Conservation (phyloP, 1,284 basidiomycete species). For the Kwoniella shivajii region DNA sequence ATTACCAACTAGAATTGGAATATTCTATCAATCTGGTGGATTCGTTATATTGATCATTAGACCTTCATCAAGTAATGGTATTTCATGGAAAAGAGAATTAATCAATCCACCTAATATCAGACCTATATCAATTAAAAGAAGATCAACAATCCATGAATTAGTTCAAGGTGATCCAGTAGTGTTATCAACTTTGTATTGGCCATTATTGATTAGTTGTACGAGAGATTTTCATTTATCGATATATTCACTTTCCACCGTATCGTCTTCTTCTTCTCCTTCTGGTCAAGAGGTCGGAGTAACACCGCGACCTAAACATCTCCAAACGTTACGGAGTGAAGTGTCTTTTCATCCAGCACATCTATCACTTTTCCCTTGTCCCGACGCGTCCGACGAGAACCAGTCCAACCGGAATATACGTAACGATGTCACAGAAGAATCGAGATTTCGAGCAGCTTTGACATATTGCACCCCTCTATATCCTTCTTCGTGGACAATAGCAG, state of each 20-base stretch:
- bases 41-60: constrained; percentile 43
- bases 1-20: constrained; percentile 41
- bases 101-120: constrained; percentile 29
- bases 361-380: constrained; percentile 34
- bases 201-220: constrained; percentile 46
- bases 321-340: constrained; percentile 49
- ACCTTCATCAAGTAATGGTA: not conserved
- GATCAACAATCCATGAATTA: constrained; percentile 19
- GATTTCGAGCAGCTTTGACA: constrained; percentile 46
- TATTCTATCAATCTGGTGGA: constrained; percentile 53
- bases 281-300: not conserved
- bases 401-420: no score
- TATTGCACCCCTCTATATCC: constrained; percentile 53
- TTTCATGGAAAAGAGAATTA: constrained; percentile 39
- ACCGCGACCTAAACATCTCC: constrained; percentile 22
- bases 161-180: constrained; percentile 42
- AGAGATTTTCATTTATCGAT: constrained; percentile 44
- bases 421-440: no score
- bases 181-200: constrained; percentile 40
- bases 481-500: constrained; percentile 50
- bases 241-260: constrained; percentile 25
- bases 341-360: constrained; percentile 51
- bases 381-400: not conserved
- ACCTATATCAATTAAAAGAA: constrained; percentile 24
- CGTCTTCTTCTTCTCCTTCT: not conserved